Percentiles rank a stretch among this genome's conserved stretches.
phyloP scores from a whole-genome alignment of 2,329 filamentous ascomycete genomes.

The Huntiella savannae region DNA sequence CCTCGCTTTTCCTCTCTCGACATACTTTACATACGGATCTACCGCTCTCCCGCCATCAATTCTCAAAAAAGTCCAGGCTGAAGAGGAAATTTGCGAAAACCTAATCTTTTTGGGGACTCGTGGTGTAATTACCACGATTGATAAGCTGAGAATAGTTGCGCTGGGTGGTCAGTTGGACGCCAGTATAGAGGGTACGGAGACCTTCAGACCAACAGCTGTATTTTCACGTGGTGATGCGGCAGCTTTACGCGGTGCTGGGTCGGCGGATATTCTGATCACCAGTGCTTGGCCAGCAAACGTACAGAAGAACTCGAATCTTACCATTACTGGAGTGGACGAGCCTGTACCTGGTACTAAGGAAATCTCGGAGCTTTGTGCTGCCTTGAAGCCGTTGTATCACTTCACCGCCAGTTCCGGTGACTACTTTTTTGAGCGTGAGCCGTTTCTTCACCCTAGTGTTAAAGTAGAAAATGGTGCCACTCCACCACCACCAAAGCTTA shows the following conservation, averaged over 20 bases:
- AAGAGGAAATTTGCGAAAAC: constrained; percentile 69
- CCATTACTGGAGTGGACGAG: constrained; percentile 19
- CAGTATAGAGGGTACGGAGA: constrained; percentile 41
- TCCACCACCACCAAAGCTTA: constrained; percentile 28
- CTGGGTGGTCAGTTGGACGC: constrained; percentile 58
- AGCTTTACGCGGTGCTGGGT: constrained; percentile 54
- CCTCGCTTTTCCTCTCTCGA: constrained; percentile 58
- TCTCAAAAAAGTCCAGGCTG: constrained; percentile 51
- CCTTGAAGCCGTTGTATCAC: constrained; percentile 82
- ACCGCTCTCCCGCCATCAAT: constrained; percentile 52
- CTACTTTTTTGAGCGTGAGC: constrained; percentile 77
- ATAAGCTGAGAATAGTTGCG: constrained; percentile 73
- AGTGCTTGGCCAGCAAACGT: constrained; percentile 67
- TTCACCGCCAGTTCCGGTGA: constrained; percentile 47
- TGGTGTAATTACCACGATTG: constrained; percentile 71
- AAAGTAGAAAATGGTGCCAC: background rate
- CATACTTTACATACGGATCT: constrained; percentile 74
- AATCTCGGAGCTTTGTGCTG: constrained; percentile 58
- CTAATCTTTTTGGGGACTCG: constrained; percentile 78
- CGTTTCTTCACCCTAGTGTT: constrained; percentile 50
- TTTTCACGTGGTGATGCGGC: constrained; percentile 64
- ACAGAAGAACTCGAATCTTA: constrained; percentile 45
- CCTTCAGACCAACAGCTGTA: constrained; percentile 56
- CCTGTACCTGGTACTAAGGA: constrained; percentile 32
- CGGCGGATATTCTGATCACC: constrained; percentile 73